Base-by-base conservation (phyloP, 345 rosid genomes). In the Gossypium bickii region DNA sequence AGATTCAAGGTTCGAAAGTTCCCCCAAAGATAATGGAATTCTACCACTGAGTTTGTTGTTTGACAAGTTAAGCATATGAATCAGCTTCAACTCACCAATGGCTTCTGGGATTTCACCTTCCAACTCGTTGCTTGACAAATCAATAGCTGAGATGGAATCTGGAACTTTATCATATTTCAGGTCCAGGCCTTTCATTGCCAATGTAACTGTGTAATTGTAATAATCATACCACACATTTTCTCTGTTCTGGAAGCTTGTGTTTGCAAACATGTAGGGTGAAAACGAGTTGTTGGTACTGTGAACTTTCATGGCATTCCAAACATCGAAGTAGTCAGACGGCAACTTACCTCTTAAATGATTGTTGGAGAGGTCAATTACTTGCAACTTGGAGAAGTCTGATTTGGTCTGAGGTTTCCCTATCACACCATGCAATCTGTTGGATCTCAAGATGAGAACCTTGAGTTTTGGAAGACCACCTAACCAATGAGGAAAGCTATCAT, bases 291-390 rank as follows among this genome's bases (percentile, higher is more conserved):
- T 9, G 15, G 22, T 27, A 24, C 49, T 43, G 12, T 18, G 71
- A 52, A 22, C 10, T 83, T 66, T 60, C 78, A 78, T 80, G 57
- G 79, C 74, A 49, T 63, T 70, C 84, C 75, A 81, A 48, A 27
- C 24, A 0, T 53, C 18, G 18, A 83, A 78, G 59, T 73, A 41
- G 1, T 74, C 45, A 5, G 74, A 41, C 2, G 80, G 82, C 13
- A 81, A 41, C 11, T 38, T 10, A 22, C 84, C 79, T 12, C 12
- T 0, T 1, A 81, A 76, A 3, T 34, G 49, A 18, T 81, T 79
- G 3, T 4, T 1, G 13, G 78, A 77, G 57, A 68, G 59, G 7
- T 79, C 75, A 38, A 81, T 58, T 17, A 76, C 73, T 4, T 4
- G 76, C 18, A 79, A 10, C 6, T 16, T 38, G 29, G 62, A 71